Base-by-base conservation (phyloP, 805 yeast genomes). In the Clavispora asparagi region DNA sequence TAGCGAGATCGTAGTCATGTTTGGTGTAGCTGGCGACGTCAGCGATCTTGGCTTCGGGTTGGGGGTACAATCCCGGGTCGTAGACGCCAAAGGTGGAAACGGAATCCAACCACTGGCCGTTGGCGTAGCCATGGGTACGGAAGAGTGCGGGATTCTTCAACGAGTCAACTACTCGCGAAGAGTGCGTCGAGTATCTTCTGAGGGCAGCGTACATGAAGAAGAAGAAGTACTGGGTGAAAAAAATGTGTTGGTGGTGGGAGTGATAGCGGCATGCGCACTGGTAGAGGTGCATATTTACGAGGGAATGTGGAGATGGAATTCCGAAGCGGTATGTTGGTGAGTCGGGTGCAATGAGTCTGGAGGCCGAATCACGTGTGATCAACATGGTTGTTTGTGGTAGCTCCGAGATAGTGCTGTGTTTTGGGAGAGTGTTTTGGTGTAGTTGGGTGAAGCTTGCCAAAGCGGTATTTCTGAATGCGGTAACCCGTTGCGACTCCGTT, bases 71-170 rank as follows among this genome's bases (percentile, higher is more conserved):
- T 0, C 95, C 95, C 5, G 97, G 97, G 62, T 92, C 88, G 12
- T 65, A 63, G 14, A 91, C 95, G 4, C 73, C 67, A 62, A 89
- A 90, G 7, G 70, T 61, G 12, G 72, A 62, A 12, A 62, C 49
- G 6, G 77, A 64, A 26, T 66, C 56, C 30, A 79, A 61, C 95
- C 96, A 90, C 55, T 81, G 68, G 36, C 96, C 96, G 57, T 87
- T 81, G 62, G 87, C 70, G 53, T 68, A 79, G 4, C 85, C 85
- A 43, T 79, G 76, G n/a, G 82, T 76, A 60, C 73, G 71, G 47
- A 85, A 52, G 32, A 85, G 69, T n/a, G 71, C 70, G 23, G 68
- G 65, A 58, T 81, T 80, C 43, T 71, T 71, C 46, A 78, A 51
- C 31, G 47, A 43, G 14, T 41, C 38, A 4, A 40, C 12, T 17